Percentiles rank a stretch among this genome's conserved stretches.
Evolutionary conservation across 805 yeast species (phyloP).

Genomic region (Metschnikowia cerradonensis): DNA sequence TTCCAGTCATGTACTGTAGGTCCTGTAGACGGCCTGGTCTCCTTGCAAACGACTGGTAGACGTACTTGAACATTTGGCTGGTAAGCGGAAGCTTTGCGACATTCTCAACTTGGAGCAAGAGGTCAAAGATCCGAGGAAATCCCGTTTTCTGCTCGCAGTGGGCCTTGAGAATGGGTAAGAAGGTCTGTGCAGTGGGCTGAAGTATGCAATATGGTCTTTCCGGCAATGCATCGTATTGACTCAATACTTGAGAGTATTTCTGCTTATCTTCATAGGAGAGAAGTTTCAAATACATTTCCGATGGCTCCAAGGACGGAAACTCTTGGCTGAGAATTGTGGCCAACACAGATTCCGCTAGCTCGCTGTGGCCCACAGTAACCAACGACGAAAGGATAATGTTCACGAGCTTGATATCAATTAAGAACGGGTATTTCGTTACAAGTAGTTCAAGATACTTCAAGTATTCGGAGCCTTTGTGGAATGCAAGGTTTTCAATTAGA

Average conservation of each 20-base stretch:
- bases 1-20: constrained; percentile 10
- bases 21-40: constrained; percentile 1
- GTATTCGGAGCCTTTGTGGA: not conserved
- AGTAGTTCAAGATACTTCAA: constrained; percentile 1
- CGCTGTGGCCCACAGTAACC: constrained; percentile 5
- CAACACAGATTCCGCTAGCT: constrained; percentile 14
- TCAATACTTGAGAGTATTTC: constrained; percentile 15
- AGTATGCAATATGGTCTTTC: constrained; percentile 15
- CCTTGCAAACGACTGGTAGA: constrained; percentile 18
- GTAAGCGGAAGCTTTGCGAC: constrained; percentile 28
- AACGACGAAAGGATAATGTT: constrained; percentile 19
- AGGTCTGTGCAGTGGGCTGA: constrained; percentile 25
- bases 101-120: constrained; percentile 19
- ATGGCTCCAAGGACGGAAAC: constrained; percentile 4
- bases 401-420: constrained; percentile 19
- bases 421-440: not conserved
- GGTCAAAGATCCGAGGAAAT: constrained; percentile 11
- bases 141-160: constrained; percentile 12
- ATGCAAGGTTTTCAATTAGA: constrained; percentile 13
- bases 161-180: constrained; percentile 19
- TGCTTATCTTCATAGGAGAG: constrained; percentile 21
- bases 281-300: constrained; percentile 18
- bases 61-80: constrained; percentile 24
- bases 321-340: constrained; percentile 3
- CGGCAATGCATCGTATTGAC: constrained; percentile 15